Evolutionary conservation across 2,329 filamentous ascomycete genomes (phyloP), one percentile per base, ranked within the genome.

Genomic region (Aspergillus nomiae): DNA sequence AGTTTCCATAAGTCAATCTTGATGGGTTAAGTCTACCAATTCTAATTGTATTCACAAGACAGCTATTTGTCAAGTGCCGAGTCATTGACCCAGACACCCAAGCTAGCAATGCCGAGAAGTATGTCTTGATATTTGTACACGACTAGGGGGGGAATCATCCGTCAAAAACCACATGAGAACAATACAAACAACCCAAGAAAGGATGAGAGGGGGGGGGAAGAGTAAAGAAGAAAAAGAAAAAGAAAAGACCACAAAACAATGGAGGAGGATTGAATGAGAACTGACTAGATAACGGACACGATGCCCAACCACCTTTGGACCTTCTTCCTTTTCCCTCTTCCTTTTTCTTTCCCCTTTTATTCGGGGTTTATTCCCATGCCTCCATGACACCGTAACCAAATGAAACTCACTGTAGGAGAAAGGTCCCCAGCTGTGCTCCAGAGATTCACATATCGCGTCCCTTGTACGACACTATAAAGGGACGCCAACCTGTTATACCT

Each of bases 91-190:
- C 48, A 28, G 34, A 10, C 30, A 51, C 1, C 32, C 28, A 38
- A 55, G 51, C 32, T 28, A 55, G 32, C 34, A 11, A 36, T 38
- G 51, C 36, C 51, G 21, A 50, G 45, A 60, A 58, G 45, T 64
- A 67, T 63, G 54, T 58, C 56, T 58, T 66, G 53, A 58, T 70
- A 67, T 67, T 70, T 68, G 61, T 70, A 70, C 68, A 70, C 46
- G 58, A 65, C 64, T 59, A 62, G 26, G 48, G 62, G 62, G 67
- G 67, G 57, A 69, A 69, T 69, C 67, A 67, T 65, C 65, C 62
- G 51, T 61, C 58, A 50, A 55, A 55, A 65, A 63, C 64, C 63
- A 68, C 43, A 65, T 55, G 43, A 46, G 56, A 43, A 59, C 43
- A 60, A 28, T 53, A 61, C 56, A 62, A 61, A 28, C 30, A 45